phyloP scores from a whole-genome alignment of 2,329 filamentous ascomycete genomes.

The Verruconis gallopava region DNA sequence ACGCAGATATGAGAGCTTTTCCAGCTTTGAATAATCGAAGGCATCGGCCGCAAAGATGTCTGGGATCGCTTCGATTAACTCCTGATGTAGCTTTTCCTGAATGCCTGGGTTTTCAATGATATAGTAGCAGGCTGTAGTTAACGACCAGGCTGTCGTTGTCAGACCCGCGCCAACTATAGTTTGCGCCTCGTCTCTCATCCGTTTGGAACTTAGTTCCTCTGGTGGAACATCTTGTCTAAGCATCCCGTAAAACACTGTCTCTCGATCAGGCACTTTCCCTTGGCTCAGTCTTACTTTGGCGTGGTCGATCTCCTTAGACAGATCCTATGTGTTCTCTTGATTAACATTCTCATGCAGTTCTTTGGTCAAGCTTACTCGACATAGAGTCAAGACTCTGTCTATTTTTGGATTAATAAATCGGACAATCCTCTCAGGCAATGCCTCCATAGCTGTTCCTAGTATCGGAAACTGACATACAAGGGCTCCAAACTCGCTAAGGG shows the following conservation, averaged over 20 bases:
- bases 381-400: no score
- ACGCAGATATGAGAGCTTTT: conserved; percentile 21
- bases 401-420: no score
- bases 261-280: conserved; percentile 3
- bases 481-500: conserved; percentile 9
- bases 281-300: background rate
- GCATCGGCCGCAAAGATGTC: conserved; percentile 12
- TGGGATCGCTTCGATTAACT: conserved; percentile 9
- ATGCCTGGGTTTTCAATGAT: conserved; percentile 10
- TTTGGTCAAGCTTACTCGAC: background rate
- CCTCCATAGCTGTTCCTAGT: conserved; percentile 1
- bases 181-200: conserved; percentile 25
- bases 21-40: conserved; percentile 14
- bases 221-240: conserved; percentile 10
- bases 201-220: conserved; percentile 13
- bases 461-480: conserved; percentile 7
- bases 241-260: conserved; percentile 9
- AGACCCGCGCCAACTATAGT: conserved; percentile 27
- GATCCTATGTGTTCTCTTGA: no score
- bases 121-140: conserved; percentile 9
- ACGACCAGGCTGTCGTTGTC: conserved; percentile 22
- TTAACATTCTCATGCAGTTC: no score
- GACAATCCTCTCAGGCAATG: no score
- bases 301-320: background rate
- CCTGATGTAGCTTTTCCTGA: conserved; percentile 6